Percentiles rank a stretch among this genome's conserved stretches.
These are phyloP conservation scores for Przewalskia tangutica DNA, from an alignment of 257 asterid species.

Conservation along the genomic window DNA sequence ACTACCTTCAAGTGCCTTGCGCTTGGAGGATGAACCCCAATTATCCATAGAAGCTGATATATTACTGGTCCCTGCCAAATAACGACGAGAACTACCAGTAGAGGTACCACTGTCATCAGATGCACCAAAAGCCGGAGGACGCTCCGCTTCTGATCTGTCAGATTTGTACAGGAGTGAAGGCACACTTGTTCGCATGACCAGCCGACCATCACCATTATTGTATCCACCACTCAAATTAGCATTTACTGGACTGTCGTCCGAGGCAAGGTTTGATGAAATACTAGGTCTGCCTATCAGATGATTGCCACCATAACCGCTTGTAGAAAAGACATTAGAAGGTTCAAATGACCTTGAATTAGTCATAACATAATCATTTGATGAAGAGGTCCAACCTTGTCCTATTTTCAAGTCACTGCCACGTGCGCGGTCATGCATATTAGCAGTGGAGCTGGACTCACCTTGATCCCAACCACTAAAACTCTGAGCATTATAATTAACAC, in stretches of 20 bases:
- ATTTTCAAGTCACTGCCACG: slow-evolving; percentile 21
- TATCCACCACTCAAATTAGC: slow-evolving; percentile 22
- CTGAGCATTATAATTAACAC: slow-evolving; percentile 9
- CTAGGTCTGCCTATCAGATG: slow-evolving; percentile 15
- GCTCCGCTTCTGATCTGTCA: slow-evolving; percentile 28
- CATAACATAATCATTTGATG: slow-evolving; percentile 25
- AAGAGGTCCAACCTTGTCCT: slow-evolving; percentile 48
- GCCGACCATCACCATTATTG: slow-evolving; percentile 17
- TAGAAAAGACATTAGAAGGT: slow-evolving; percentile 19
- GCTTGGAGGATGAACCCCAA: slow-evolving; percentile 78
- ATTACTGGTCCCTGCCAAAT: slow-evolving; percentile 30
- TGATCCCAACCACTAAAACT: slow-evolving; percentile 49
- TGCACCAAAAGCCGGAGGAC: slow-evolving; percentile 24
- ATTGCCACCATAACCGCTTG: slow-evolving; percentile 18
- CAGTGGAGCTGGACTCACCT: slow-evolving; percentile 74
- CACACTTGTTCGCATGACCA: slow-evolving; percentile 17
- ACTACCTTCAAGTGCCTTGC: slow-evolving; percentile 69
- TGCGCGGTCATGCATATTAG: slow-evolving; percentile 30
- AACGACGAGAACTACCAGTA: slow-evolving; percentile 35
- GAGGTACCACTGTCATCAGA: slow-evolving; percentile 23
- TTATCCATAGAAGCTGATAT: slow-evolving; percentile 43
- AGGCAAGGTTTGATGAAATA: slow-evolving; percentile 18
- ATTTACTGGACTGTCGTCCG: slow-evolving; percentile 23
- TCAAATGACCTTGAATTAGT: slow-evolving; percentile 36
- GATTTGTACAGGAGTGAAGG: slow-evolving; percentile 28